A percentile compares a stretch with the other conserved stretches of the same genome.
Evolutionary conservation across 169 alveolate species (phyloP).

Genomic region (Cryptosporidium xiaoi): DNA sequence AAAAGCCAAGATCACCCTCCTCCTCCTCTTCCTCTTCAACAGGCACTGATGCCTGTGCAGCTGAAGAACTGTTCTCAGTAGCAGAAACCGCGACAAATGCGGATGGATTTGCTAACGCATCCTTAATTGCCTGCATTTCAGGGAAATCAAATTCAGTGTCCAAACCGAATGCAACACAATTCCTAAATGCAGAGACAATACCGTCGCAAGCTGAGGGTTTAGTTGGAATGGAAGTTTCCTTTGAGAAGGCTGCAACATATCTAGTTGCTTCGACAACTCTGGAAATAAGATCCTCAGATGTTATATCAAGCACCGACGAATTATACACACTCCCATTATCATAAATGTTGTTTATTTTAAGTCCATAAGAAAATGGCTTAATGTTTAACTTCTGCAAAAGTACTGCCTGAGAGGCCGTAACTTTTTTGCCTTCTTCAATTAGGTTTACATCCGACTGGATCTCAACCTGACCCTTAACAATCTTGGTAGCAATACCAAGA

Average conservation of each 20-base stretch:
- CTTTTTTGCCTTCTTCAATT: constrained; percentile 94
- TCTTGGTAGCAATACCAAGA: constrained; percentile 97
- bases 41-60: constrained; percentile 83
- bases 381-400: constrained; percentile 95
- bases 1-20: constrained; percentile 95
- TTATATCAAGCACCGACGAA: constrained; percentile 95
- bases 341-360: constrained; percentile 92
- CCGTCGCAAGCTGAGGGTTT: constrained; percentile 95
- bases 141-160: constrained; percentile 94
- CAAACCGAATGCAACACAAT: constrained; percentile 94
- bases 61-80: constrained; percentile 82
- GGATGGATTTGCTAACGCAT: constrained; percentile 92
- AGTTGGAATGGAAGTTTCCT: constrained; percentile 93
- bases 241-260: constrained; percentile 93
- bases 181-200: constrained; percentile 94
- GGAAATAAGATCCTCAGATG: constrained; percentile 90
- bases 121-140: constrained; percentile 91
- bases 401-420: constrained; percentile 96
- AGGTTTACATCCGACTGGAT: constrained; percentile 94
- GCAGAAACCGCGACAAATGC: constrained; percentile 90
- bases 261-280: constrained; percentile 89
- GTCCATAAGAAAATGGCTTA: constrained; percentile 97
- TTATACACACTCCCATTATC: constrained; percentile 94
- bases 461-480: constrained; percentile 98
- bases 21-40: constrained; percentile 94